Conservation (phyloP, 2,329 filamentous ascomycete species). For the Alternaria ethzedia region DNA sequence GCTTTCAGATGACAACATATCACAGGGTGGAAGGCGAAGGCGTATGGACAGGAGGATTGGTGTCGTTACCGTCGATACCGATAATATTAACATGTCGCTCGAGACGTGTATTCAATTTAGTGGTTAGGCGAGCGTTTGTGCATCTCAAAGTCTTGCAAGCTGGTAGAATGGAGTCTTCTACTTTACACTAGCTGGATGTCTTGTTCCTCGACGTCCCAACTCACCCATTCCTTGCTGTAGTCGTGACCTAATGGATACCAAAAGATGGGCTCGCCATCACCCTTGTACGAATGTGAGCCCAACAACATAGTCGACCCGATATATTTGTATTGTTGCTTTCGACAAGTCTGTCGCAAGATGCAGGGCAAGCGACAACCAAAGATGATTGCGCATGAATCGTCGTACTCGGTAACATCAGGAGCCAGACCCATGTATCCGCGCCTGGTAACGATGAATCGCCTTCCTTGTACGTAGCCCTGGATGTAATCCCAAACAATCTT, state of each 20-base stretch:
- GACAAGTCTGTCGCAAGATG: not conserved
- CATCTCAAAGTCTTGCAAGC: not conserved
- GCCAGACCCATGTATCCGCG: not conserved
- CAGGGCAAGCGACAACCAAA: not conserved
- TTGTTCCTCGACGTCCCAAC: slow-evolving; percentile 13
- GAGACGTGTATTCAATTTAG: not conserved
- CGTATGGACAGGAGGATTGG: not conserved
- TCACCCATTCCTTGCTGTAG: slow-evolving; percentile 17
- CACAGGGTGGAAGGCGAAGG: not conserved
- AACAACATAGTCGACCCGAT: not conserved
- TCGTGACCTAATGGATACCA: not conserved
- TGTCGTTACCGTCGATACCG: not conserved
- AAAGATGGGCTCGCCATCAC: too few species aligned
- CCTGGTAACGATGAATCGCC: not conserved
- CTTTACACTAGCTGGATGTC: not conserved
- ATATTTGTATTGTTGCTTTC: not conserved
- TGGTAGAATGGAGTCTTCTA: not conserved
- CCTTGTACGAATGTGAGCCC: not conserved
- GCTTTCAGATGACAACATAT: not conserved
- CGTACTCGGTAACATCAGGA: not conserved
- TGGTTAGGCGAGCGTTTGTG: not conserved
- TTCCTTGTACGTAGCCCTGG: too few species aligned
- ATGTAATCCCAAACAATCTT: too few species aligned
- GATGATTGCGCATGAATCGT: not conserved
- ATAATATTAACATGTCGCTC: not conserved